Evolutionary conservation across 768 basidiomycete genomes (phyloP).

Genomic region (Lactarius vividus): DNA sequence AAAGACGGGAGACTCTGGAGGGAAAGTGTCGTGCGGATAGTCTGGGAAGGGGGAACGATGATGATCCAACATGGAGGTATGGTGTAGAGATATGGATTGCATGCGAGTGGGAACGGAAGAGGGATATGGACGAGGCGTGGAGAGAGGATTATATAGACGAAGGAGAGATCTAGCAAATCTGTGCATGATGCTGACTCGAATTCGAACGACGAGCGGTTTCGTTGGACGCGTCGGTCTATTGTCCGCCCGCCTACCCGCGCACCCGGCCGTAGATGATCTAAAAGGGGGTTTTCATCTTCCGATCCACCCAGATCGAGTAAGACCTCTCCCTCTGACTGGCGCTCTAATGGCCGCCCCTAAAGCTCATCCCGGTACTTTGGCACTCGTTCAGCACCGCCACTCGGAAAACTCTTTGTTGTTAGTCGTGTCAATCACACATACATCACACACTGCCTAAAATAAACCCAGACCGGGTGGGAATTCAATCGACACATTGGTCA

Average conservation of each 20-base stretch:
- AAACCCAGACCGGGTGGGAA: not conserved
- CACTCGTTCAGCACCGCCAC: conserved; percentile 14
- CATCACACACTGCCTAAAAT: not conserved
- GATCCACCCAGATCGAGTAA: conserved; percentile 9
- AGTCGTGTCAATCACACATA: not conserved
- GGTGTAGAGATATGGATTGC: conserved; percentile 28
- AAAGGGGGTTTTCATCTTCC: not conserved
- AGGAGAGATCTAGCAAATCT: conserved; percentile 20
- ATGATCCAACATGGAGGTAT: conserved; percentile 29
- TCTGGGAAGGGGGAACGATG: conserved; percentile 29
- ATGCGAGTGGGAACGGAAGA: conserved; percentile 29
- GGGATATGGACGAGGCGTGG: conserved; percentile 31
- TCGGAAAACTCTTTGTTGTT: too few species aligned
- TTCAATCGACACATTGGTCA: not conserved
- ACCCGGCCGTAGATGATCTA: not conserved
- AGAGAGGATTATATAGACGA: conserved; percentile 29
- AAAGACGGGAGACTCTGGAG: conserved; percentile 36
- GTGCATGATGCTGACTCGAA: conserved; percentile 18
- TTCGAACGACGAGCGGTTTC: not conserved
- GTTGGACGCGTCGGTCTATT: not conserved
- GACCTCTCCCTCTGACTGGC: not conserved
- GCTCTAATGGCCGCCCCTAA: conserved; percentile 25
- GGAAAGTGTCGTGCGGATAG: conserved; percentile 31
- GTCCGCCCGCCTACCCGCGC: not conserved
- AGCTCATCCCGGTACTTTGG: conserved; percentile 22